A percentile compares a stretch with the other conserved stretches of the same genome.
phyloP scores from a whole-genome alignment of 495 filamentous ascomycete species.

The Podospora comata region DNA sequence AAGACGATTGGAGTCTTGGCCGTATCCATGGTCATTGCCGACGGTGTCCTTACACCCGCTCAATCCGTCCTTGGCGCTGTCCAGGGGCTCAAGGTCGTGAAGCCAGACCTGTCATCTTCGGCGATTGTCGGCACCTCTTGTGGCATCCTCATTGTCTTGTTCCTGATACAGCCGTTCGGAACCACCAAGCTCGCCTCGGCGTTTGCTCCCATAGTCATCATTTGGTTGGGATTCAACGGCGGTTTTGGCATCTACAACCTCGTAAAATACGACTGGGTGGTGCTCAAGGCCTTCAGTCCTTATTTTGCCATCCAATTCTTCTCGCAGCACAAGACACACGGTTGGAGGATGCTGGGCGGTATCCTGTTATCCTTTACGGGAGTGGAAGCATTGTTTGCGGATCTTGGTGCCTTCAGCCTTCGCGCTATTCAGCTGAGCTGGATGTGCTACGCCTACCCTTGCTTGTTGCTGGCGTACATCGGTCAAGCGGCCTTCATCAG shows the following conservation, averaged over 20 bases:
- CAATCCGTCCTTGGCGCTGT: conserved; percentile 68
- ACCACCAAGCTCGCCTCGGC: conserved; percentile 58
- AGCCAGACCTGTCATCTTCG: conserved; percentile 42
- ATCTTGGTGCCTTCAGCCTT: conserved; percentile 66
- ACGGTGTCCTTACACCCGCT: conserved; percentile 67
- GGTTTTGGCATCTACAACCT: conserved; percentile 68
- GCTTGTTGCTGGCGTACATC: conserved; percentile 65
- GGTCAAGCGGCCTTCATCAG: conserved; percentile 73
- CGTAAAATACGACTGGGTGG: conserved; percentile 56
- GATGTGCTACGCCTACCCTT: conserved; percentile 62
- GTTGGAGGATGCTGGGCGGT: conserved; percentile 67
- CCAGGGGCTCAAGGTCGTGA: conserved; percentile 58
- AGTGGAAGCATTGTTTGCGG: conserved; percentile 71
- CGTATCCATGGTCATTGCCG: conserved; percentile 64
- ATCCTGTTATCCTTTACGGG: conserved; percentile 69
- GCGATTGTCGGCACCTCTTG: conserved; percentile 67
- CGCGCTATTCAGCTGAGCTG: conserved; percentile 63
- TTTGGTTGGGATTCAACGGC: conserved; percentile 69
- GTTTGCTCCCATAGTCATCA: conserved; percentile 71
- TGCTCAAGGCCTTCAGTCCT: conserved; percentile 71
- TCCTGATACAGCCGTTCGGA: conserved; percentile 67
- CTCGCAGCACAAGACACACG: conserved; percentile 56
- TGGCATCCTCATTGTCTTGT: conserved; percentile 66
- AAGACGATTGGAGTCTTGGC: conserved; percentile 66
- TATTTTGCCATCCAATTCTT: conserved; percentile 61